Evolutionary conservation across 2,329 filamentous ascomycete species (phyloP).

Genomic region (Ceratocystis diversiconidia): DNA sequence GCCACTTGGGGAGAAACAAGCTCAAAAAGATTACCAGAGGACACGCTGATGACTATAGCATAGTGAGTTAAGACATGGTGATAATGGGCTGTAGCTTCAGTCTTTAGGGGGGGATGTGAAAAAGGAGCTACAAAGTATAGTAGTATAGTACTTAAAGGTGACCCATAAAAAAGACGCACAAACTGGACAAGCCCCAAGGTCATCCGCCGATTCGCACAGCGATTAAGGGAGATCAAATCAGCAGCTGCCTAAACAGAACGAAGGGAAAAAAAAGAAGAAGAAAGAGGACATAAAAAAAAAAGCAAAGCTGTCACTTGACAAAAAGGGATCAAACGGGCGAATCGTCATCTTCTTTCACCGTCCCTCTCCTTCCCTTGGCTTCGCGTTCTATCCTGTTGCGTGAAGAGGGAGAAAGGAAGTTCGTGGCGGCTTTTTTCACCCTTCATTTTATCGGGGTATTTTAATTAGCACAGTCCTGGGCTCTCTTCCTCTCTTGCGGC

Average conservation of each 20-base stretch:
- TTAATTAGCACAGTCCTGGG: background rate
- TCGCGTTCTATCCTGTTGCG: background rate
- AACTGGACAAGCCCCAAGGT: background rate
- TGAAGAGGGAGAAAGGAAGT: background rate
- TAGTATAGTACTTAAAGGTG: background rate
- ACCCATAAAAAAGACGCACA: background rate
- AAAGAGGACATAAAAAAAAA: background rate
- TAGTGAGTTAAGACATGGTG: background rate
- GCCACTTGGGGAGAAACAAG: background rate
- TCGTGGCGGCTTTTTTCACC: background rate
- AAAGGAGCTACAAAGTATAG: background rate
- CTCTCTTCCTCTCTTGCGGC: background rate
- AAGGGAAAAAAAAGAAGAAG: background rate
- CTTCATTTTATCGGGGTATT: conserved; percentile 3
- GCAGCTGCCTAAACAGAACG: background rate
- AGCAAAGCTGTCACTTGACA: no score
- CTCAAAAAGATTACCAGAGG: background rate
- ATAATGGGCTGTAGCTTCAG: background rate
- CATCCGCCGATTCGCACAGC: background rate
- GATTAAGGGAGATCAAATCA: conserved; percentile 1
- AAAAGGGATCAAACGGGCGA: background rate
- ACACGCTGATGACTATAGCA: background rate
- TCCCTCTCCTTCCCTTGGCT: background rate
- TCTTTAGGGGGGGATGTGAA: conserved; percentile 2
- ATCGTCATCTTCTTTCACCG: background rate